Percentiles rank a stretch among this genome's conserved stretches.
Evolutionary conservation across 1,284 basidiomycete genomes (phyloP).

Genomic region (Xerocomus minutiporus): DNA sequence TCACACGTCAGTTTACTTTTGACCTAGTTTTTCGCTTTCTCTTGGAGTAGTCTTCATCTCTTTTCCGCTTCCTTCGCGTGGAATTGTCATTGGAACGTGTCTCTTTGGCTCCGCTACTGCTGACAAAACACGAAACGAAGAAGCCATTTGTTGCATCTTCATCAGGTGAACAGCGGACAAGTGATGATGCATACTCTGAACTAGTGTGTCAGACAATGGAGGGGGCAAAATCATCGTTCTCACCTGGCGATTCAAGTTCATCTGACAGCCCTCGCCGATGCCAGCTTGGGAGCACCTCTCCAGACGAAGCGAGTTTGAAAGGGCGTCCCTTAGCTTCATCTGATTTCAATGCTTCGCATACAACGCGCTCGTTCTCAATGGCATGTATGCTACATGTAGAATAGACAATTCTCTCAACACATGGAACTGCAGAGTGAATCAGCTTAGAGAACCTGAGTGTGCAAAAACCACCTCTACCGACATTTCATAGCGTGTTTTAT

Average conservation of each 20-base stretch:
- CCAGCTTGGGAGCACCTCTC: slow-evolving; percentile 75
- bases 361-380: slow-evolving; percentile 86
- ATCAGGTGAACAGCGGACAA: slow-evolving; percentile 81
- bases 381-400: slow-evolving; percentile 94
- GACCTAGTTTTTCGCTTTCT: slow-evolving; percentile 9
- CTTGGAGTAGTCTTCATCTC: background rate
- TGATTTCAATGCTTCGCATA: slow-evolving; percentile 66
- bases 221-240: background rate
- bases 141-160: slow-evolving; percentile 92
- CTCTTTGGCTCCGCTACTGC: slow-evolving; percentile 8
- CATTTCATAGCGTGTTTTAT: slow-evolving; percentile 95
- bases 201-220: background rate
- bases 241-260: slow-evolving; percentile 53
- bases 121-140: slow-evolving; percentile 85
- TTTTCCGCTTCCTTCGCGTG: slow-evolving; percentile 17
- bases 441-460: slow-evolving; percentile 9
- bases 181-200: slow-evolving; percentile 57
- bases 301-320: slow-evolving; percentile 66
- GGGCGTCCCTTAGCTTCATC: slow-evolving; percentile 55
- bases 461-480: slow-evolving; percentile 36
- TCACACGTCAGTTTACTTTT: slow-evolving; percentile 1
- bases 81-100: slow-evolving; percentile 1
- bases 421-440: slow-evolving; percentile 40
- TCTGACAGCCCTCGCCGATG: slow-evolving; percentile 67
- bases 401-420: slow-evolving; percentile 83